Evolutionary conservation across 805 yeast species (phyloP), one percentile per base, ranked within the genome.

Genomic region (Torulaspora delbrueckii): DNA sequence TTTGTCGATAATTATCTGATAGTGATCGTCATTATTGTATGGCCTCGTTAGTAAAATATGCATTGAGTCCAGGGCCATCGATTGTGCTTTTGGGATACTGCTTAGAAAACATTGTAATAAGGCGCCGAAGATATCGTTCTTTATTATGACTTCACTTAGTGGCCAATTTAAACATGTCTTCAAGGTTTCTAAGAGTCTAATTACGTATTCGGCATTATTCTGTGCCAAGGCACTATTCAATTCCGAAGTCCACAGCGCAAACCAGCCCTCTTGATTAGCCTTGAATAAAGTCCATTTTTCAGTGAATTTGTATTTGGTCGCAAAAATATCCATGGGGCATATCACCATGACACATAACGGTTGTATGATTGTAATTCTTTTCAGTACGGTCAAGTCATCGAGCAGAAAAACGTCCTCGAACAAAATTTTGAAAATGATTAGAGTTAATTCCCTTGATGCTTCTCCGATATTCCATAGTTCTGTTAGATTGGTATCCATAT

Each of bases 81-180:
- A 83, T 60, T 87, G 83, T 40, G 91, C 77, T 52, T 78, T 77
- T 35, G 82, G 77, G 56, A 83, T 81, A 25, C 77, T 71, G 6
- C 81, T 68, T 32, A 78, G 66, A 42, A 87, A 69, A 26, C 86
- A 75, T 47, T 66, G 67, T 47, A 88, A 74, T 33, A 93, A 70
- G 10, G 83, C 76, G 33, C 75, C 73, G 54, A 88, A 72, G 7
- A 88, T 74, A 41, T 86, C 79, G 41, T 85, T 81, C 33, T 75
- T 69, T 36, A 82, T 76, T 43, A 91, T 75, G 1, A 90, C 80
- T 12, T 78, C 72, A 2, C 96, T 91, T 42, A 86, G 77, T 6
- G 90, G 78, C 99, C 99, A 93, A 56, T 86, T 89, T 48, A 93
- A 74, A 56, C 96, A 86, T 0, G 96, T 84, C 60, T 93, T 93